Evolutionary conservation across 495 filamentous ascomycete species (phyloP).

Genomic region (Trichocladium uniseriatum): DNA sequence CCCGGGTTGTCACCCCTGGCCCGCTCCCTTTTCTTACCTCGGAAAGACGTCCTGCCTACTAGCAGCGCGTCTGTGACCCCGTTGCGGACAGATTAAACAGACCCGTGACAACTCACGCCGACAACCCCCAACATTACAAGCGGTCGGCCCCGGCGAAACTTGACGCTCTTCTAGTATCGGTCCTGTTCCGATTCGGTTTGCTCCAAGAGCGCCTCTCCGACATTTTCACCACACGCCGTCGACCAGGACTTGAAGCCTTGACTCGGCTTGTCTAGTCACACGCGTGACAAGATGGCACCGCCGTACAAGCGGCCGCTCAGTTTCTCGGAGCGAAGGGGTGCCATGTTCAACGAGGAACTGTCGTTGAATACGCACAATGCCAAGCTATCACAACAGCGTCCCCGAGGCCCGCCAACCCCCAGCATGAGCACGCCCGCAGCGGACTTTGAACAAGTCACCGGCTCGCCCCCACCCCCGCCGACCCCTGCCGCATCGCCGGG

Average conservation of each 20-base stretch:
- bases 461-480: slow-evolving; percentile 47
- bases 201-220: background rate
- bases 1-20: background rate
- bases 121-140: background rate
- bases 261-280: background rate
- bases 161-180: background rate
- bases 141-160: background rate
- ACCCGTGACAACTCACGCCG: background rate
- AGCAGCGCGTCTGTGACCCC: background rate
- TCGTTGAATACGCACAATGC: slow-evolving; percentile 34
- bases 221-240: background rate
- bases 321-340: slow-evolving; percentile 38
- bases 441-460: slow-evolving; percentile 45
- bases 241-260: background rate
- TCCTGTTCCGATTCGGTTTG: no score
- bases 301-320: slow-evolving; percentile 31
- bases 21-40: background rate
- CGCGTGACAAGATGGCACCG: slow-evolving; percentile 23
- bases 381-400: slow-evolving; percentile 40
- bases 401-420: slow-evolving; percentile 45
- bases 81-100: background rate
- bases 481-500: slow-evolving; percentile 50
- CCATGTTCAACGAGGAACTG: slow-evolving; percentile 35
- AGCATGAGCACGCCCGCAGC: slow-evolving; percentile 49
- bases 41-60: background rate